Base-by-base conservation (phyloP, 768 basidiomycete genomes). In the Boletus insuetus region DNA sequence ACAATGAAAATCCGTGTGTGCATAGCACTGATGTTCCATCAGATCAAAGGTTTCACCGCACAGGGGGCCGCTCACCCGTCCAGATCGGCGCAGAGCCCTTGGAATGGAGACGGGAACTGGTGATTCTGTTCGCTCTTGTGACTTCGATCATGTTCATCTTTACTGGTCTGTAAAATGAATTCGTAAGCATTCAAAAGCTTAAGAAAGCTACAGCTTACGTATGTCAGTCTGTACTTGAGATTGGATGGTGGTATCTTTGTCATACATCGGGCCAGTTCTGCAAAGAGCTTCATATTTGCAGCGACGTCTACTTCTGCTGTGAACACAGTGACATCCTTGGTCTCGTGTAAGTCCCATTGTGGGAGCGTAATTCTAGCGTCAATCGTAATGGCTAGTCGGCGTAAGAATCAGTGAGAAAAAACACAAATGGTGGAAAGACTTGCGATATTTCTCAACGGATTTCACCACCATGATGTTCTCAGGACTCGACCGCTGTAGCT, bases 401-500 rank as follows among this genome's bases (percentile, higher is more conserved):
- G 31, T 50, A 42, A 51, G 32, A 42, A 35, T 43, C 11, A 24
- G 38, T 9, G 2, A 1, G 17, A 10, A 42, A 42, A 24, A 10
- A 42, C 17, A 24, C 16, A 4, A 22, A 26, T 13, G 31, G 10
- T 11, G 9, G 6, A 24, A 42, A 43, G 11, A 51, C 41, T 42
- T 35, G 12, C 50, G 32, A 35, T 22, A 35, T 17, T 13, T 20
- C 11, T 34, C 17, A 9, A 51, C 32, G 34, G 41, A 51, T 37
- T 74, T 78, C 9, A 92, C 79, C 17, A 72, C 78, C 90, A 95
- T 94, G 49, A 81, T 82, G 5, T 80, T 78, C 17, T 72, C n/a
- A n/a, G n/a, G n/a, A n/a, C n/a, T n/a, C n/a, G 73, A 74, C 9
- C 63, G 73, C 55, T 77, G 82, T 39, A 93, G 69, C 6, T 79